These are phyloP conservation scores for Paraphaeosphaeria sporulosa DNA, from an alignment of 2,329 filamentous ascomycete genomes.

Conservation along the genomic window DNA sequence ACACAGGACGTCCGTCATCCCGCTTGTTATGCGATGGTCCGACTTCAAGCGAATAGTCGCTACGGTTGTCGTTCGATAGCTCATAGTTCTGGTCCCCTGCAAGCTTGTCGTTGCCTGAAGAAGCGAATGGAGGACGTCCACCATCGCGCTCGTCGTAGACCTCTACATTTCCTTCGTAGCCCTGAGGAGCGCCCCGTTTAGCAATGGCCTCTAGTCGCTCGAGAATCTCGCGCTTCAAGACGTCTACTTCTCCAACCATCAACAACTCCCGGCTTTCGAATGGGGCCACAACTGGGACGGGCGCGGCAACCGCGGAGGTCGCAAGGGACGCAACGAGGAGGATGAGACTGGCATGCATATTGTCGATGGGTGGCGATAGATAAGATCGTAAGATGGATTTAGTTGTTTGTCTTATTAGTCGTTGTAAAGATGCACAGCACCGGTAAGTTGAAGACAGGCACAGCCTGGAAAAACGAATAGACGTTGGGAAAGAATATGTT, in stretches of 20 bases:
- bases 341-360: conserved; percentile 13
- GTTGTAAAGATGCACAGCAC: conserved; percentile 9
- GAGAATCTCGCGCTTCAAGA: conserved; percentile 11
- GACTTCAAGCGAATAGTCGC: too few relatives aligned
- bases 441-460: conserved; percentile 8
- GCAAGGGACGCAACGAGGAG: conserved; percentile 2
- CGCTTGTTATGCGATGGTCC: too few relatives aligned
- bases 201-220: conserved; percentile 9
- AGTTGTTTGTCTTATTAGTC: background rate
- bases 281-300: background rate
- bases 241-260: conserved; percentile 7
- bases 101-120: too few relatives aligned
- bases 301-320: conserved; percentile 6
- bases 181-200: background rate
- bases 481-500: conserved; percentile 12
- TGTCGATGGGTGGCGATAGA: conserved; percentile 9
- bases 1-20: too few relatives aligned
- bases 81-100: too few relatives aligned
- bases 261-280: conserved; percentile 1
- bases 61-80: too few relatives aligned
- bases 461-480: conserved; percentile 10
- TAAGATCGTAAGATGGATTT: too few relatives aligned
- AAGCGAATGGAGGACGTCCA: too few relatives aligned
- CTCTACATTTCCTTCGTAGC: background rate
- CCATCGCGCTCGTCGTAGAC: too few relatives aligned